Conservation (phyloP, 352 stramenopile species). For the Phytopythium boreale region DNA sequence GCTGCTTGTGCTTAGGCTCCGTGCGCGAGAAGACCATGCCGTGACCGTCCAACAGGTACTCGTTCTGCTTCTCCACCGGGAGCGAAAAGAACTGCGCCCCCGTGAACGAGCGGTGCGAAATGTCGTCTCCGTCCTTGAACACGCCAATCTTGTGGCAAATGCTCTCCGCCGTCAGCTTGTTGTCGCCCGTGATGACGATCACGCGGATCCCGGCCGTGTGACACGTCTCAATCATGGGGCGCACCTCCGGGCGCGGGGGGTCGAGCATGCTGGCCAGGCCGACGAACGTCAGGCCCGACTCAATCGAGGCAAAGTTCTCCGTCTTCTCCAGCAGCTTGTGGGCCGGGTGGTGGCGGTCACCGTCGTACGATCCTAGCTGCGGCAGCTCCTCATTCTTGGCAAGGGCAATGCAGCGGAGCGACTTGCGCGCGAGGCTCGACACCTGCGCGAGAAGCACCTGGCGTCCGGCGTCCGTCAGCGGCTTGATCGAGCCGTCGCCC, state of each 20-base stretch:
- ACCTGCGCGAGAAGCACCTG: constrained; percentile 90
- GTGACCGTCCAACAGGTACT: constrained; percentile 87
- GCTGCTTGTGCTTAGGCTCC: constrained; percentile 98
- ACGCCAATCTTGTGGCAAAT: constrained; percentile 98
- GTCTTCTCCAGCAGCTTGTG: constrained; percentile 81
- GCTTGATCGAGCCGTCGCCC: constrained; percentile 89
- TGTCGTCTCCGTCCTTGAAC: constrained; percentile 80
- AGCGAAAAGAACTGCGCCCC: constrained; percentile 96
- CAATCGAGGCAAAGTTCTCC: constrained; percentile 92
- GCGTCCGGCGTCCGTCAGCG: constrained; percentile 87
- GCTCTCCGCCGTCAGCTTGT: constrained; percentile 96
- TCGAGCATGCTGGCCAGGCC: constrained; percentile 98
- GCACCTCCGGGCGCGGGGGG: constrained; percentile 96
- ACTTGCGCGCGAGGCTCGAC: constrained; percentile 89
- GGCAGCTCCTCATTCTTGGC: constrained; percentile 94
- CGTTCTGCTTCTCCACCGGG: constrained; percentile 88
- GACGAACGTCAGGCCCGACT: constrained; percentile 96
- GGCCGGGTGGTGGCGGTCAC: constrained; percentile 79
- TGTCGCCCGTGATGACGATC: constrained; percentile 99
- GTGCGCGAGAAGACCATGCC: constrained; percentile 97
- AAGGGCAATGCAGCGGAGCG: constrained; percentile 95
- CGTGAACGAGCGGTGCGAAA: constrained; percentile 93
- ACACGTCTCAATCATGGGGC: constrained; percentile 94
- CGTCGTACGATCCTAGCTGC: constrained; percentile 74
- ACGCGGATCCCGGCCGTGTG: constrained; percentile 96